These are phyloP conservation scores for Berberis vulgaris DNA, from an alignment of 164 flowering plant genomes.

Conservation along the genomic window DNA sequence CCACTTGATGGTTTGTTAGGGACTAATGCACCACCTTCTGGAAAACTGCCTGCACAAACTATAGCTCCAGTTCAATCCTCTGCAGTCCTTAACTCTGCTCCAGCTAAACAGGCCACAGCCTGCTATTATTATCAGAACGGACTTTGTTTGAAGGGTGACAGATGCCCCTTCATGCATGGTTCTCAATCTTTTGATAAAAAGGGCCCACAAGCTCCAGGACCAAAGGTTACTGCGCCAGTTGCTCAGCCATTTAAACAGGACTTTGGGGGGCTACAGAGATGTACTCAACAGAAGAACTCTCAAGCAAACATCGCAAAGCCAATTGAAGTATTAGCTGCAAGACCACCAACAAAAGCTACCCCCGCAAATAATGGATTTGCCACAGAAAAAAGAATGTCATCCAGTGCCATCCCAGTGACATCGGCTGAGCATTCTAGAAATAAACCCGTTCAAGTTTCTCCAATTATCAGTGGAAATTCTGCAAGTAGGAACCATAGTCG, in stretches of 20 bases:
- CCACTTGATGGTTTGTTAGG: slow-evolving; percentile 79
- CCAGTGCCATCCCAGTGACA: slow-evolving; percentile 1
- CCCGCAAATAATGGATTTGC: slow-evolving; percentile 14
- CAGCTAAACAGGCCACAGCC: slow-evolving; percentile 52
- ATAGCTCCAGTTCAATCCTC: slow-evolving; percentile 16
- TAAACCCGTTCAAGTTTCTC: slow-evolving; percentile 18
- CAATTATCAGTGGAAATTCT: slow-evolving; percentile 29
- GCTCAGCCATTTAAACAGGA: slow-evolving; percentile 25
- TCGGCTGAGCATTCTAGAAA: slow-evolving; percentile 24
- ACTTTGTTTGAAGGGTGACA: slow-evolving; percentile 77
- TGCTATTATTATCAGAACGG: slow-evolving; percentile 82
- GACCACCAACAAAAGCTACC: slow-evolving; percentile 17
- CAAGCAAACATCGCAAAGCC: slow-evolving; percentile 28
- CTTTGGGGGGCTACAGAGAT: slow-evolving; percentile 27
- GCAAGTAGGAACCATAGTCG: slow-evolving; percentile 20
- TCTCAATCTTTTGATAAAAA: slow-evolving; percentile 26
- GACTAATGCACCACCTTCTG: slow-evolving; percentile 26
- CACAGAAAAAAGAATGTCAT: slow-evolving; percentile 13
- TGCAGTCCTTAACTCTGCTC: slow-evolving; percentile 18
- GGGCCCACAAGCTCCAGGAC: slow-evolving; percentile 20
- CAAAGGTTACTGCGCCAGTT: slow-evolving; percentile 18
- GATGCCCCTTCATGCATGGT: slow-evolving; percentile 61
- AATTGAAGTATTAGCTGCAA: slow-evolving; percentile 16
- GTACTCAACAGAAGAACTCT: slow-evolving; percentile 25
- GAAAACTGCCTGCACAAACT: slow-evolving; percentile 29